Percentiles rank a stretch among this genome's conserved stretches.
phyloP scores from a whole-genome alignment of 2,329 filamentous ascomycete species.

The Talaromyces pinophilus region DNA sequence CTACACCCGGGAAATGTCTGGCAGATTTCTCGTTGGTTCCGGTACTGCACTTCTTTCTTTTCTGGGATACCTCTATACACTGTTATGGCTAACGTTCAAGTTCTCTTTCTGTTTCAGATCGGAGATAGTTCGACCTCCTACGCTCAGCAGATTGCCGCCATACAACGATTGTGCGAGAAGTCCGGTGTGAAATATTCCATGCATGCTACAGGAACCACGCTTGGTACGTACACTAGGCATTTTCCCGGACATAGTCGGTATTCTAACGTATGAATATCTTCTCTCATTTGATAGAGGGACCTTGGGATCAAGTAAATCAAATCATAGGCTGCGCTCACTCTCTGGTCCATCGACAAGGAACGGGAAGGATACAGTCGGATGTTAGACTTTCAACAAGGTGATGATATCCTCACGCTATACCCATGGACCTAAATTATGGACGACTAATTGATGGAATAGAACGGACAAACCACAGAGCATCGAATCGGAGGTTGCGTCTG shows the following conservation, averaged over 20 bases:
- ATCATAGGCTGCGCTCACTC: slow-evolving; percentile 77
- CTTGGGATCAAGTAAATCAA: slow-evolving; percentile 80
- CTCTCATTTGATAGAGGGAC: slow-evolving; percentile 63
- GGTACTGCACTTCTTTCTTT: slow-evolving; percentile 19
- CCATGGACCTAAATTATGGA: neutral
- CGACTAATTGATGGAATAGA: slow-evolving; percentile 42
- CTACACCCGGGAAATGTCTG: slow-evolving; percentile 70
- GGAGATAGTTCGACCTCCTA: slow-evolving; percentile 73
- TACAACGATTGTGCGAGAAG: slow-evolving; percentile 75
- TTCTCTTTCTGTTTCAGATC: slow-evolving; percentile 45
- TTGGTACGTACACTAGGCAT: slow-evolving; percentile 59
- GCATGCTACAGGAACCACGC: slow-evolving; percentile 86
- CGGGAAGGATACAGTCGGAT: slow-evolving; percentile 79
- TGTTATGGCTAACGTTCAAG: neutral
- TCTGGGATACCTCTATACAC: too few species aligned
- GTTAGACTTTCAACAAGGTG: slow-evolving; percentile 76
- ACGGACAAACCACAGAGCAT: slow-evolving; percentile 80
- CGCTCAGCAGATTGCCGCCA: slow-evolving; percentile 76
- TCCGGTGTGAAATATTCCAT: slow-evolving; percentile 77
- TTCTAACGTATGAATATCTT: neutral
- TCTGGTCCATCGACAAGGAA: slow-evolving; percentile 69
- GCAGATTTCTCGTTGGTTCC: slow-evolving; percentile 87
- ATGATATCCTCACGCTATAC: slow-evolving; percentile 22
- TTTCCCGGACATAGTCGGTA: neutral
- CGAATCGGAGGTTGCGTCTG: slow-evolving; percentile 67